Percentiles rank a stretch among this genome's conserved stretches.
These are phyloP conservation scores for Curvularia eragrostidis DNA, from an alignment of 2,329 filamentous ascomycete genomes.

Conservation along the genomic window DNA sequence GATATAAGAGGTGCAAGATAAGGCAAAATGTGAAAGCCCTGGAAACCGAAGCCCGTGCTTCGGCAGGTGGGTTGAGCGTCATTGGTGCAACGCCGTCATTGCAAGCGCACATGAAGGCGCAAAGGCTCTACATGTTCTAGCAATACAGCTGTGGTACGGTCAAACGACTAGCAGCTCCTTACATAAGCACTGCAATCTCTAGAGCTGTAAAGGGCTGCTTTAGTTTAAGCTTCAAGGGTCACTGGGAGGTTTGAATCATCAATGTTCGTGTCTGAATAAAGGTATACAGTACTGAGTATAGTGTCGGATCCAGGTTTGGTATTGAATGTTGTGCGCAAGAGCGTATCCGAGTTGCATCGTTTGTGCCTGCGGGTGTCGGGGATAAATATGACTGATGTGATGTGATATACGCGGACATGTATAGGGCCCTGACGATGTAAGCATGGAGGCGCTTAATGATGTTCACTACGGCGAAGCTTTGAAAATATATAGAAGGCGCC, in stretches of 20 bases:
- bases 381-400: too few species aligned
- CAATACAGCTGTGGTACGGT: conserved; percentile 26
- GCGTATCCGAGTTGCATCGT: too few species aligned
- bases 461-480: too few species aligned
- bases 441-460: too few species aligned
- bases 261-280: neutral
- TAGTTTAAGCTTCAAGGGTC: conserved; percentile 10
- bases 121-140: conserved; percentile 23
- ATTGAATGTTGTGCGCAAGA: too few species aligned
- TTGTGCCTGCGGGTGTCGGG: too few species aligned
- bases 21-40: neutral
- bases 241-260: neutral
- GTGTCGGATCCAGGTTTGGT: too few species aligned
- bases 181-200: conserved; percentile 24
- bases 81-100: conserved; percentile 18
- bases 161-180: conserved; percentile 18
- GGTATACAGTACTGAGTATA: too few species aligned
- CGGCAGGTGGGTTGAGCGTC: conserved; percentile 19
- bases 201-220: conserved; percentile 15
- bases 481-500: too few species aligned
- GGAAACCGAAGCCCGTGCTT: conserved; percentile 20
- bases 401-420: too few species aligned
- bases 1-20: neutral
- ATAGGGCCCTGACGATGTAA: too few species aligned
- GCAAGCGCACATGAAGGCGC: conserved; percentile 21